Evolutionary conservation across 2,329 filamentous ascomycete genomes (phyloP), one percentile per base, ranked within the genome.

Genomic region (Rhexocercosporidium sp.): DNA sequence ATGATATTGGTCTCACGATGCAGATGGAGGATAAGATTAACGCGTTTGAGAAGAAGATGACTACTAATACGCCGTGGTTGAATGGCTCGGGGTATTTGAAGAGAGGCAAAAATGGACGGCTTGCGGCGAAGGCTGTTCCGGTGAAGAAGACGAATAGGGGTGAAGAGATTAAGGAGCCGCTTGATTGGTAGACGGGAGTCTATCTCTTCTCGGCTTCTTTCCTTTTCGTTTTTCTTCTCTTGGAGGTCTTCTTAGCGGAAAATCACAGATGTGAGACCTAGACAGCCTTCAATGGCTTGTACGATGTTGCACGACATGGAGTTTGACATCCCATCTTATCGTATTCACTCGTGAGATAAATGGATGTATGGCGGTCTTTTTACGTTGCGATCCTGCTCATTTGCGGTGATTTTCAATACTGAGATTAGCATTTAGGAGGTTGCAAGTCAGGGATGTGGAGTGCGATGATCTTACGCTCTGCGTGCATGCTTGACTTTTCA

Each of bases 1-100:
- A 98, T 78, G 96, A 98, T 75, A 98, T 98, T 75, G 95, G 95
- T 41, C 82, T 98, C 71, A 98, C 95, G 6, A 93, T 97, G 85
- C 92, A 96, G 82, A 87, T 92, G 81, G 94, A 96, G 71, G 91
- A 94, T 69, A 94, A 97, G 85, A 97, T 98, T 77, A 82, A 86
- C 66, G 86, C 85, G 68, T 97, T 96, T 76, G 95, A 98, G 87
- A 82, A 83, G 74, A 90, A 90, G 80, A 88, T 94, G 78, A 91
- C 91, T 11, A 80, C 84, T 62, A 87, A 93, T 69, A 97, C 92
- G 25, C 95, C 96, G 2, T 98, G 95, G 95, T 82, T 98, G 72
- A 93, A 97, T 76, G 96, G 95, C 39, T 89, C 85, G 49, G 92
- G 89, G 0, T 98, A 97, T 78, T 84, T 98, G 67, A 87, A 83